Evolutionary conservation across 192 early-diverging fungal species (phyloP).

Genomic region (Coemansia sp.): DNA sequence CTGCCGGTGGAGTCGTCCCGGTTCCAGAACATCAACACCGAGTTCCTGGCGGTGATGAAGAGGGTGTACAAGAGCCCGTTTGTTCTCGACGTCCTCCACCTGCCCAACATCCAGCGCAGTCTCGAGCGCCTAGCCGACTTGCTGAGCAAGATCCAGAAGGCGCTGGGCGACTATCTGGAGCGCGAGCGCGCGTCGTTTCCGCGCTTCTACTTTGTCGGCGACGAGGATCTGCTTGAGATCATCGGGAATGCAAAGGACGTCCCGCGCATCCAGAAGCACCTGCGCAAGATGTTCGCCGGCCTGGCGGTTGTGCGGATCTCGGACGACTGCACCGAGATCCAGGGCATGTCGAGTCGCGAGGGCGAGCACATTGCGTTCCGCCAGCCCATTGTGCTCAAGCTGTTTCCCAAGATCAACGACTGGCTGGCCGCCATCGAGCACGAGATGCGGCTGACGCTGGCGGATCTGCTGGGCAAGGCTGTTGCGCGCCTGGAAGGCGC

Average conservation of each 20-base stretch:
- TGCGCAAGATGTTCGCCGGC: slow-evolving; percentile 99
- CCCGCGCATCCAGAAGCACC: slow-evolving; percentile 93
- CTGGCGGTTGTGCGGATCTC: slow-evolving; percentile 79
- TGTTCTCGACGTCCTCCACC: slow-evolving; percentile 90
- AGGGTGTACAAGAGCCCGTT: slow-evolving; percentile 98
- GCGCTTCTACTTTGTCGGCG: slow-evolving; percentile 99
- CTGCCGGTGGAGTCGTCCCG: slow-evolving; percentile 94
- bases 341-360: slow-evolving; percentile 89
- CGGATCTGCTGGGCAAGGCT: slow-evolving; percentile 70
- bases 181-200: slow-evolving; percentile 95
- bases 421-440: slow-evolving; percentile 94
- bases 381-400: slow-evolving; percentile 72
- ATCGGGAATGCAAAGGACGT: slow-evolving; percentile 98
- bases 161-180: slow-evolving; percentile 98
- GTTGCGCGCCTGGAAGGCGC: slow-evolving; percentile 63
- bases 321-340: slow-evolving; percentile 74
- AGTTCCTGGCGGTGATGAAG: slow-evolving; percentile 98
- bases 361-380: slow-evolving; percentile 87
- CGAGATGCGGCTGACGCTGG: slow-evolving; percentile 90
- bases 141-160: slow-evolving; percentile 95
- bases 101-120: slow-evolving; percentile 93
- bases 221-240: slow-evolving; percentile 99
- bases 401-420: slow-evolving; percentile 93
- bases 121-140: slow-evolving; percentile 93
- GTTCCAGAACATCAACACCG: slow-evolving; percentile 96